phyloP scores from a whole-genome alignment of 2,329 filamentous ascomycete genomes.

The Xylaria sp. region DNA sequence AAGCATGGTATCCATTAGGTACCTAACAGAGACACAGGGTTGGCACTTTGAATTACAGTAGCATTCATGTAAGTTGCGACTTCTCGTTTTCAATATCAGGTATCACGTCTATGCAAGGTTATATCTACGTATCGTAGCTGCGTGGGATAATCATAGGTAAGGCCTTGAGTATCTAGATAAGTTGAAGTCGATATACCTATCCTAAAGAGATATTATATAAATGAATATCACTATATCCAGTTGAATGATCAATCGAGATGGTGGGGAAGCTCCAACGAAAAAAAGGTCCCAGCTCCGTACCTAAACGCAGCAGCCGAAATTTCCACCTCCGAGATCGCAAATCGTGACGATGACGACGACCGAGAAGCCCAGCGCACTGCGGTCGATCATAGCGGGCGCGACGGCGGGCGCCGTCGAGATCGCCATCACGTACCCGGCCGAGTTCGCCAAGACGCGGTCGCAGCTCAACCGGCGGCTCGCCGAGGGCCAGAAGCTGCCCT shows the following conservation, averaged over 20 bases:
- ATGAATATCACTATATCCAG: not conserved
- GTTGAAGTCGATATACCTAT: not conserved
- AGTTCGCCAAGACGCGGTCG: constrained; percentile 92
- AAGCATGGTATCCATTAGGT: not conserved
- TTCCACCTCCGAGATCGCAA: constrained; percentile 4
- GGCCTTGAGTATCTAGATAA: not conserved
- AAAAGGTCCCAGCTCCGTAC: not conserved
- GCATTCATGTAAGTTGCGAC: not conserved
- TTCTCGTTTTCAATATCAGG: not conserved
- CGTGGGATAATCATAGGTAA: not conserved
- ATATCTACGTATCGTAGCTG: not conserved
- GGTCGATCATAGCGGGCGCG: constrained; percentile 89
- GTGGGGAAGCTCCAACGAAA: constrained; percentile 16
- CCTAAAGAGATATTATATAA: not conserved
- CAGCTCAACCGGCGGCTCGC: constrained; percentile 87
- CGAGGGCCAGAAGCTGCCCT: constrained; percentile 84
- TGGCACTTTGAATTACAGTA: too few relatives aligned
- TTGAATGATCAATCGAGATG: constrained; percentile 17
- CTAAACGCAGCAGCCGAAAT: not conserved
- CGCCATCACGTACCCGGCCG: constrained; percentile 79
- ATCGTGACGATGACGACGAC: constrained; percentile 32
- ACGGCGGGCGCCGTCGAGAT: constrained; percentile 96
- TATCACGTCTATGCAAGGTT: not conserved
- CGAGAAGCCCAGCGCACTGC: constrained; percentile 73
- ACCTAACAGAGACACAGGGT: not conserved